Conservation (phyloP, 208 protist genomes). For the Crithidia mellificae region DNA sequence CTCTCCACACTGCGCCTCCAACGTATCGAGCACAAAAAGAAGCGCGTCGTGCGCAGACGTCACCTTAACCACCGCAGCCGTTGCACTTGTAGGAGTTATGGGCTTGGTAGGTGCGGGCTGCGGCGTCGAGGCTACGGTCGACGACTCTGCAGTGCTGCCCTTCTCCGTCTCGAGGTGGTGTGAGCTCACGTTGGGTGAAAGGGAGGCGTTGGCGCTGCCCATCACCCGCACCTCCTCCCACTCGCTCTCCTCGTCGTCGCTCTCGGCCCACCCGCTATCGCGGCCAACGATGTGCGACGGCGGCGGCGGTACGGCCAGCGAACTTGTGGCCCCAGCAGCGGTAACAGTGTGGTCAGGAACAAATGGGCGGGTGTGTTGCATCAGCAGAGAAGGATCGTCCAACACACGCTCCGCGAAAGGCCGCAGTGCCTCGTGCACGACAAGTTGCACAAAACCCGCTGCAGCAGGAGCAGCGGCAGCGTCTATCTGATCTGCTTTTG, state of each 20-base stretch:
- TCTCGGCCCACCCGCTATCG: no score
- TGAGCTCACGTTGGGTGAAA: background rate
- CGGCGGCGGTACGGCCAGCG: no score
- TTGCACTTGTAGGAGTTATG: background rate
- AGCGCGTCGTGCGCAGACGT: conserved; percentile 2
- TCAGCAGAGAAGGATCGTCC: conserved; percentile 14
- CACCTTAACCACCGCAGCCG: background rate
- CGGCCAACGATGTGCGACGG: no score
- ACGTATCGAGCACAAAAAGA: conserved; percentile 12
- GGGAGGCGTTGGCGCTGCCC: conserved; percentile 2
- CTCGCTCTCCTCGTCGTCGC: conserved; percentile 1
- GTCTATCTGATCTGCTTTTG: no score
- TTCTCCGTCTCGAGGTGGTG: background rate
- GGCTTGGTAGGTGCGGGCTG: background rate
- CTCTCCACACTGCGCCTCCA: conserved; percentile 17
- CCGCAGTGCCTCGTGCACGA: conserved; percentile 23
- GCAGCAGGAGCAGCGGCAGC: no score
- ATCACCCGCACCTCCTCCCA: conserved; percentile 17
- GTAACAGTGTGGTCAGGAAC: background rate
- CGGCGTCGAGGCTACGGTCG: background rate
- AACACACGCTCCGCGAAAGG: conserved; percentile 30
- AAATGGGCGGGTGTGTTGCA: background rate
- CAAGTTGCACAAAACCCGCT: conserved; percentile 8
- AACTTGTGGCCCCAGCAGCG: background rate
- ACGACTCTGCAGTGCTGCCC: background rate